Conservation (phyloP, 1,284 basidiomycete species). For the Pseudozyma thailandica region DNA sequence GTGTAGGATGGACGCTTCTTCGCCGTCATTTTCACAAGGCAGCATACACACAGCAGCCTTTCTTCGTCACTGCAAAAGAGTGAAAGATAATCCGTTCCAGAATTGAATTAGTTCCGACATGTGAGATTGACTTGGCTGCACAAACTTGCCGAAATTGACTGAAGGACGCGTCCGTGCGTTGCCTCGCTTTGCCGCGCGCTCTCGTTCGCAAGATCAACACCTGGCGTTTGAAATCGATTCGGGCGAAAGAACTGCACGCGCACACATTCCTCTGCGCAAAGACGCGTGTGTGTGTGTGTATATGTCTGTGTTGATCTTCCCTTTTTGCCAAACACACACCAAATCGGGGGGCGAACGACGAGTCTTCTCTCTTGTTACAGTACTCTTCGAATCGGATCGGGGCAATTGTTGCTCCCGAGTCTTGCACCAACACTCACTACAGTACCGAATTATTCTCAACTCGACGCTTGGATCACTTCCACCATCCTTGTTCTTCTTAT, state of each 20-base stretch:
- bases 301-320: conserved; percentile 13
- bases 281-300: no score
- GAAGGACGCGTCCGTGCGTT: not conserved
- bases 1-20: no score
- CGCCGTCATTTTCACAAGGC: not conserved
- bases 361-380: not conserved
- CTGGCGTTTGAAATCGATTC: not conserved
- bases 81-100: no score
- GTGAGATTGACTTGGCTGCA: no score
- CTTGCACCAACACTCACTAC: not conserved
- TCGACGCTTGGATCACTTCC: conserved; percentile 29
- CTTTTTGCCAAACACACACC: not conserved
- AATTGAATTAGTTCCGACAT: no score
- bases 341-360: not conserved
- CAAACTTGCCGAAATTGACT: no score
- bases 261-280: no score
- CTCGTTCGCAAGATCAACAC: conserved; percentile 9
- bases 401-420: no score
- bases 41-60: no score
- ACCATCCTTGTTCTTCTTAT: not conserved
- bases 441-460: not conserved
- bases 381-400: not conserved
- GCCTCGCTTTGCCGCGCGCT: no score
- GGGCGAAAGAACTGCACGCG: conserved; percentile 17
- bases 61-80: not conserved